Base-by-base conservation (phyloP, 352 stramenopile genomes). In the Phytophthora fragariae region DNA sequence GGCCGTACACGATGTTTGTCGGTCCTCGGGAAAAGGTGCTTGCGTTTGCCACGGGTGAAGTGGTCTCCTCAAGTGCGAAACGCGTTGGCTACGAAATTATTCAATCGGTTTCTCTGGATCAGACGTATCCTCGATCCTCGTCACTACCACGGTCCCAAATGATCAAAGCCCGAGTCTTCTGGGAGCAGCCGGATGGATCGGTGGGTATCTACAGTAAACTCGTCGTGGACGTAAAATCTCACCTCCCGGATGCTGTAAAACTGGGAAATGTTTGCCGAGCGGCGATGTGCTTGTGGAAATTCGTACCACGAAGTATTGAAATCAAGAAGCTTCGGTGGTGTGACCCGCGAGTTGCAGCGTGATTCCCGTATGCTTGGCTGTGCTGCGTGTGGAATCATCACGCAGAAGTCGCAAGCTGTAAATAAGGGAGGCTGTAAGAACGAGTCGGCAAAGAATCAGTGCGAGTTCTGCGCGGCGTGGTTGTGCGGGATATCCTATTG, bases 251-350 rank as follows among this genome's bases (percentile, higher is more conserved):
- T 50, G 49, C 50, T 17, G 29, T 77, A 9, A 77, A 70, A 24
- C 53, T 70, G 14, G 21, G 33, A 24, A 65, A 55, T 60, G 15
- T 77, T 14, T 73, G 65, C 56, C 57, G 55, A 70, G 17, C 33
- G 12, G n/a, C 68, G 19, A 27, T 63, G 11, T n/a, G 39, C 10
- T 73, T 73, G 39, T 77, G 70, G 70, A 77, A 70, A 21, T 73
- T 70, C 41, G 65, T 77, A 11, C 70, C 70, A 11, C 70, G 65
- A 3, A 65, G 57, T 58, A 27, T 76, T 24, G 70, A 76, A 41
- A 76, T 41, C 39, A 76, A 76, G 53, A 76, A 73, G 33, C 27
- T 76, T 14, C 65, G 57, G 54, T 76, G 70, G 61, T 75, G 72
- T 72, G 39, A 68, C 56, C 10, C 39, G 44, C 31, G 47, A 65